Percentiles rank a stretch among this genome's conserved stretches.
Evolutionary conservation across 495 filamentous ascomycete genomes (phyloP).

Genomic region (Bathelium albidoporum): DNA sequence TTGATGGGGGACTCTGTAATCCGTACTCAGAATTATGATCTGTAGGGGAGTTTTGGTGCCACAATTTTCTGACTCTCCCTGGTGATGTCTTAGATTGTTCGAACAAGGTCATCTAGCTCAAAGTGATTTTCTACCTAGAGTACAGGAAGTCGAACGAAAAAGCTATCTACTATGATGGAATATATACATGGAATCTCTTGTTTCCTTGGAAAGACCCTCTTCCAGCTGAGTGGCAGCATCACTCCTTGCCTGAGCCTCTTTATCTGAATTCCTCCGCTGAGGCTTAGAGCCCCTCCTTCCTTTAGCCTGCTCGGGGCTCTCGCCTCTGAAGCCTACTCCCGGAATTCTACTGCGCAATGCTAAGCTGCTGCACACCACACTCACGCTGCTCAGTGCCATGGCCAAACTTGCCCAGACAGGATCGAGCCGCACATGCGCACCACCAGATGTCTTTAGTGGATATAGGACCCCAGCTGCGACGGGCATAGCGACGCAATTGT

Average conservation of each 20-base stretch:
- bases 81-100: too few relatives aligned
- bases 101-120: background rate
- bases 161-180: background rate
- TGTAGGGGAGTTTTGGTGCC: too few relatives aligned
- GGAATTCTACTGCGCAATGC: conserved; percentile 20
- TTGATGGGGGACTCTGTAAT: too few relatives aligned
- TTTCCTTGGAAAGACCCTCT: background rate
- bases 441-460: conserved; percentile 45
- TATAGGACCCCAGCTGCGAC: conserved; percentile 76
- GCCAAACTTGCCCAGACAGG: conserved; percentile 80
- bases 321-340: conserved; percentile 19
- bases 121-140: too few relatives aligned
- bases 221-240: background rate
- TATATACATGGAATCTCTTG: background rate
- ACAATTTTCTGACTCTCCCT: too few relatives aligned
- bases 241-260: background rate
- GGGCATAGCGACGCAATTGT: conserved; percentile 70
- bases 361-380: conserved; percentile 44
- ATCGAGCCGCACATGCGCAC: conserved; percentile 49
- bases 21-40: too few relatives aligned
- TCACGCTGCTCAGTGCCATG: conserved; percentile 79
- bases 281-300: too few relatives aligned
- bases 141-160: too few relatives aligned
- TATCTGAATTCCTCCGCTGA: background rate
- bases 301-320: too few relatives aligned